phyloP scores from a whole-genome alignment of 2,329 filamentous ascomycete species.

The Ilyonectria sp. region DNA sequence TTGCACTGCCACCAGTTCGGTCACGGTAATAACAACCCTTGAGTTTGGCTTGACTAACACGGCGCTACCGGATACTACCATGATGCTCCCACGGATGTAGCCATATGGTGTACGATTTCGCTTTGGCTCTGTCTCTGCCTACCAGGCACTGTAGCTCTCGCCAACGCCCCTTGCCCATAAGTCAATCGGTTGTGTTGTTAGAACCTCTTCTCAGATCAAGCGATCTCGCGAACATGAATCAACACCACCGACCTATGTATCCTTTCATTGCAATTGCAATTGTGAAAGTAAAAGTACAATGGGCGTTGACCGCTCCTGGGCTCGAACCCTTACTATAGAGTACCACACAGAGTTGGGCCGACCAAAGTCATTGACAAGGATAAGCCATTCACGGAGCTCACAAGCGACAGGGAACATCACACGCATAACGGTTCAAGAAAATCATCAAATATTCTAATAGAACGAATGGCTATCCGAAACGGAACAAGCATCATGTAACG shows the following conservation, averaged over 20 bases:
- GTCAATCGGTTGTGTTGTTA: neutral
- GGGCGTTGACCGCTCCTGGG: neutral
- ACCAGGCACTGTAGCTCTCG: no score
- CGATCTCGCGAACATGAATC: neutral
- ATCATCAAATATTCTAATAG: neutral
- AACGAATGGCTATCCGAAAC: conserved; percentile 8
- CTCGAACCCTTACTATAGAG: neutral
- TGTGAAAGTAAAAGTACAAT: neutral
- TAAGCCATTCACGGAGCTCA: neutral
- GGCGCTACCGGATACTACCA: neutral
- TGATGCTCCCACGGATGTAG: neutral
- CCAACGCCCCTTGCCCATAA: neutral
- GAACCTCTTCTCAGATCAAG: no score
- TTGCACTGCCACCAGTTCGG: neutral
- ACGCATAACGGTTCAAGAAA: neutral
- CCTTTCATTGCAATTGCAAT: neutral
- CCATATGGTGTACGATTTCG: neutral
- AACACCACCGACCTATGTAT: neutral
- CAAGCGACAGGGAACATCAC: neutral
- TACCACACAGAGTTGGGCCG: neutral
- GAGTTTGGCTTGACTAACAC: neutral
- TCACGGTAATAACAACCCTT: neutral
- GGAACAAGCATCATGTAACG: conserved; percentile 3
- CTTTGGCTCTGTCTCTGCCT: neutral
- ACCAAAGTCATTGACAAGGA: neutral